Conservation (phyloP, 257 asterid species). For the Galeopsis tetrahit region DNA sequence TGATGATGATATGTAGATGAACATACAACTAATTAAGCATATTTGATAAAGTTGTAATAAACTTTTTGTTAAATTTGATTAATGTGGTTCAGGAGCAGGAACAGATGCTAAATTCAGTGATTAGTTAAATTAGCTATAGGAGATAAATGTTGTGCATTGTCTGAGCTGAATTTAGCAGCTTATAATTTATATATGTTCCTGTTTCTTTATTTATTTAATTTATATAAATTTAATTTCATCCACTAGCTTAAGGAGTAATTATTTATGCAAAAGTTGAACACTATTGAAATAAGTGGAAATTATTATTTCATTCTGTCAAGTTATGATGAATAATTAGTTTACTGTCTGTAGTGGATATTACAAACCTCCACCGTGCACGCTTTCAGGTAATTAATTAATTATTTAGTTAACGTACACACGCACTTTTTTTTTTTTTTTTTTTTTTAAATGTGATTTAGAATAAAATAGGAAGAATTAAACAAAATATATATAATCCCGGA, state of each 20-base stretch:
- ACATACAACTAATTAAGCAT: slow-evolving; percentile 33
- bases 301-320: slow-evolving; percentile 1
- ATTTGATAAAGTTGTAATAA: slow-evolving; percentile 37
- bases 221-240: slow-evolving; percentile 32
- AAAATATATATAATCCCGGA: neutral
- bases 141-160: slow-evolving; percentile 31
- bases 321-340: slow-evolving; percentile 4
- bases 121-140: slow-evolving; percentile 22
- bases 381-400: slow-evolving; percentile 8
- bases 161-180: slow-evolving; percentile 75
- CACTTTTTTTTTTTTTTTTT: too few species aligned
- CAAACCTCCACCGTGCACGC: slow-evolving; percentile 12
- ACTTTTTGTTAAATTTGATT: slow-evolving; percentile 31
- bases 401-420: too few species aligned
- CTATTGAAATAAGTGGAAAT: neutral
- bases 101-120: slow-evolving; percentile 80
- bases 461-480: neutral
- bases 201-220: slow-evolving; percentile 48
- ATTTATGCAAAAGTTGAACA: slow-evolving; percentile 35
- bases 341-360: slow-evolving; percentile 30
- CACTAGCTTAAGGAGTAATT: slow-evolving; percentile 32
- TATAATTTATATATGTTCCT: slow-evolving; percentile 50
- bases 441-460: neutral
- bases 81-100: slow-evolving; percentile 59
- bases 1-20: slow-evolving; percentile 39